Percentiles rank a stretch among this genome's conserved stretches.
These are phyloP conservation scores for Kazachstania viticola DNA, from an alignment of 805 yeast genomes.

Conservation along the genomic window DNA sequence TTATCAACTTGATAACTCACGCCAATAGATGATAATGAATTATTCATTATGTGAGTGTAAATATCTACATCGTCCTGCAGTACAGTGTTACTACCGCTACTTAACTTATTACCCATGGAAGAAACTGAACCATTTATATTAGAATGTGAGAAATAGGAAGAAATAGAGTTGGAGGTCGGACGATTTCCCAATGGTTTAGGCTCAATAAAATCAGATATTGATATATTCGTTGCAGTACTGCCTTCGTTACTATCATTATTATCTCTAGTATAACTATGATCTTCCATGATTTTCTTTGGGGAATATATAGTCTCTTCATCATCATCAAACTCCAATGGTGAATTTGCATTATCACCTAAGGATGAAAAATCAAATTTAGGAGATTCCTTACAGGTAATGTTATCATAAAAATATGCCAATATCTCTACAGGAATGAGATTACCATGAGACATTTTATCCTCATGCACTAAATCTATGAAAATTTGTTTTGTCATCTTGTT, in stretches of 20 bases:
- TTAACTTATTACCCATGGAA: constrained; percentile 6
- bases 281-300: constrained; percentile 2
- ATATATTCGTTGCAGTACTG: too few species aligned
- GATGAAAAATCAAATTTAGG: constrained; percentile 17
- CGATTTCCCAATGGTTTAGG: constrained; percentile 2
- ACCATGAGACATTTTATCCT: constrained; percentile 22
- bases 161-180: constrained; percentile 16
- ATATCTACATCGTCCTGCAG: constrained; percentile 18
- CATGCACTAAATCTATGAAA: constrained; percentile 38
- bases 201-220: neutral
- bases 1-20: constrained; percentile 1
- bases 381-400: constrained; percentile 50
- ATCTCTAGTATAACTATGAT: neutral
- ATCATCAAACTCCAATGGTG: neutral
- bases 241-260: neutral
- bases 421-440: constrained; percentile 30
- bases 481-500: constrained; percentile 56
- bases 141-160: constrained; percentile 15
- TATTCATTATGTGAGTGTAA: constrained; percentile 15
- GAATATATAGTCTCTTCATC: constrained; percentile 1
- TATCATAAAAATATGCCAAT: constrained; percentile 52
- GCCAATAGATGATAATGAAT: constrained; percentile 1
- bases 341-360: neutral
- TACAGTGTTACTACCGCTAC: neutral
- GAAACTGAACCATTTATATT: constrained; percentile 4